Conservation (phyloP, 2,329 filamentous ascomycete genomes). For the Dactylellina sp. region DNA sequence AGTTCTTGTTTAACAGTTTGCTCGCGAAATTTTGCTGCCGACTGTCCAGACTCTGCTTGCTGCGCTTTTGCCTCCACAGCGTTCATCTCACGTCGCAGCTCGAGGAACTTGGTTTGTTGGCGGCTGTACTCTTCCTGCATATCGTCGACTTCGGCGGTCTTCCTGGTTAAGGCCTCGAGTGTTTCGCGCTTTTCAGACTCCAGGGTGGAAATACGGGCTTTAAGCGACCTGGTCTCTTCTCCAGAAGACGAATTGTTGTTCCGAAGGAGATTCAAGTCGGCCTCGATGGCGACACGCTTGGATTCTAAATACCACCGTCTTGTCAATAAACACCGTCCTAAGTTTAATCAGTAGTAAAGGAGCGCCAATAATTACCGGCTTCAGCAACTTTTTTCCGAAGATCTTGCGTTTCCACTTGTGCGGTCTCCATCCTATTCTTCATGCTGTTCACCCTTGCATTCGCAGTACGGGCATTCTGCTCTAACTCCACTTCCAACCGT, state of each 20-base stretch:
- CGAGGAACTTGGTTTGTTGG: conserved; percentile 87
- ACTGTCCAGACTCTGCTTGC: conserved; percentile 80
- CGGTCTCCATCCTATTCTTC: conserved; percentile 84
- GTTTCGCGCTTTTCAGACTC: conserved; percentile 94
- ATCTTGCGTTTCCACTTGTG: conserved; percentile 83
- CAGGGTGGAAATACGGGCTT: conserved; percentile 84
- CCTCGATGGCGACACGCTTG: conserved; percentile 78
- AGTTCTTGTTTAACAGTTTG: conserved; percentile 91
- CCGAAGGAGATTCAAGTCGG: conserved; percentile 82
- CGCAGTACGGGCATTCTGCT: conserved; percentile 84
- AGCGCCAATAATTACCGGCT: conserved; percentile 72
- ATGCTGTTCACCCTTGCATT: conserved; percentile 85
- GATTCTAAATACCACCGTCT: conserved; percentile 79
- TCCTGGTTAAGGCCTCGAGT: conserved; percentile 86
- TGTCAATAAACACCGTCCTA: too few relatives aligned
- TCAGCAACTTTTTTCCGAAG: conserved; percentile 82
- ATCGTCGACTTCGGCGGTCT: conserved; percentile 85
- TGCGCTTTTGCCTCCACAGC: conserved; percentile 85
- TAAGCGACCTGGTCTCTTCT: conserved; percentile 79
- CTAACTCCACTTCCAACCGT: conserved; percentile 88
- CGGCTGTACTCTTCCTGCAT: conserved; percentile 86
- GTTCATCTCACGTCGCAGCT: conserved; percentile 84
- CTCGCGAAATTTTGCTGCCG: conserved; percentile 87
- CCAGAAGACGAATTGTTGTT: conserved; percentile 79
- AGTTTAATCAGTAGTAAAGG: too few relatives aligned